Percentiles rank a stretch among this genome's conserved stretches.
These are phyloP conservation scores for Camelina hispida DNA, from an alignment of 345 rosid species.

Conservation along the genomic window DNA sequence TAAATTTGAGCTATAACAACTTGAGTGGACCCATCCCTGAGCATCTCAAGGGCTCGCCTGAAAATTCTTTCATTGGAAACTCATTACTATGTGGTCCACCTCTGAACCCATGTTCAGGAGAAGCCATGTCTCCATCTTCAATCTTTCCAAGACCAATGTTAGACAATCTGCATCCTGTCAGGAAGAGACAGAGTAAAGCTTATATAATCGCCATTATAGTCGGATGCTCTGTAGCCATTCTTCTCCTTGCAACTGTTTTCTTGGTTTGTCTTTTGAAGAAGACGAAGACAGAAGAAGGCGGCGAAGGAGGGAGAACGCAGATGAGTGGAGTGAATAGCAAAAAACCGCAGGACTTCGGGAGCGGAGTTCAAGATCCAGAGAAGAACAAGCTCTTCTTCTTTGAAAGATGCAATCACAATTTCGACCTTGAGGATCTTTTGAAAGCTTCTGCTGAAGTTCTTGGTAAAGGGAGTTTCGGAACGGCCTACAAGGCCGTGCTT, in stretches of 20 bases:
- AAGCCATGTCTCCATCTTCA: conserved; percentile 44
- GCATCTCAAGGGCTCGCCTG: conserved; percentile 53
- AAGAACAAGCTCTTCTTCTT: conserved; percentile 82
- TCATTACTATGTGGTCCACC: conserved; percentile 67
- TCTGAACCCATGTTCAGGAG: conserved; percentile 48
- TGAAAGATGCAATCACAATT: conserved; percentile 62
- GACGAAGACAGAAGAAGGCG: conserved; percentile 35
- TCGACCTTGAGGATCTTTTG: conserved; percentile 83
- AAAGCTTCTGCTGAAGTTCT: conserved; percentile 94
- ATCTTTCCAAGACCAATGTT: conserved; percentile 46
- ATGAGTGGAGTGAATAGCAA: conserved; percentile 45
- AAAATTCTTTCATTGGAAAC: conserved; percentile 63
- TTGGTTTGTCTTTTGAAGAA: conserved; percentile 51
- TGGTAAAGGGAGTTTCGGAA: conserved; percentile 84
- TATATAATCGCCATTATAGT: conserved; percentile 55
- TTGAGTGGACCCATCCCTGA: conserved; percentile 70
- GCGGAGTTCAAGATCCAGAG: conserved; percentile 89
- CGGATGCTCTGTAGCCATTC: conserved; percentile 51
- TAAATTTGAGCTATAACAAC: conserved; percentile 68
- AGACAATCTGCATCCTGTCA: conserved; percentile 33
- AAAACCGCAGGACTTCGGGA: conserved; percentile 74
- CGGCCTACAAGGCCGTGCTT: conserved; percentile 76
- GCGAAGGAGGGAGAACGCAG: conserved; percentile 48
- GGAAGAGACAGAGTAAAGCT: conserved; percentile 49
- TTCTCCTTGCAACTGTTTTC: conserved; percentile 49